A percentile compares a stretch with the other conserved stretches of the same genome.
These are phyloP conservation scores for Flaveria trinervia DNA, from an alignment of 129 eudicot species.

Conservation along the genomic window DNA sequence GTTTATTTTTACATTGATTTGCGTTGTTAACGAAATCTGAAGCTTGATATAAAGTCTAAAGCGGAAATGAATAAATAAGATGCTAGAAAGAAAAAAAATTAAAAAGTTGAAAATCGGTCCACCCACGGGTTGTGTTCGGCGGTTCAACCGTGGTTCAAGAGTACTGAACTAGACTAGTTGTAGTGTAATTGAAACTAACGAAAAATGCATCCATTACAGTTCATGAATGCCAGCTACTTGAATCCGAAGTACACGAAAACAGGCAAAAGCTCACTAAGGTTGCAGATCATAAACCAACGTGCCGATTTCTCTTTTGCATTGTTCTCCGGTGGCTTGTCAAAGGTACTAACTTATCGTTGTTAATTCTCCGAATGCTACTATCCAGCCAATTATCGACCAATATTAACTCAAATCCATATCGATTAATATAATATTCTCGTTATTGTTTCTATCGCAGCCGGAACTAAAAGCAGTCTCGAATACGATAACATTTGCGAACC, in stretches of 20 bases:
- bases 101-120: too few species aligned
- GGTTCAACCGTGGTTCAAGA: too few species aligned
- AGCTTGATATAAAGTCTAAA: too few species aligned
- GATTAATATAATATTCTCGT: too few species aligned
- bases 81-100: too few species aligned
- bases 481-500: slow-evolving; percentile 55
- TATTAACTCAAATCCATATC: too few species aligned
- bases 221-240: slow-evolving; percentile 52
- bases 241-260: slow-evolving; percentile 49
- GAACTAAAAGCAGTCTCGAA: slow-evolving; percentile 62
- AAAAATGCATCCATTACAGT: slow-evolving; percentile 34
- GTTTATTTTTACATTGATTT: too few species aligned
- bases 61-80: too few species aligned
- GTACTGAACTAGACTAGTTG: not conserved
- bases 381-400: not conserved
- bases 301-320: slow-evolving; percentile 74
- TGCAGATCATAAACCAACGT: slow-evolving; percentile 78
- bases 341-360: slow-evolving; percentile 33
- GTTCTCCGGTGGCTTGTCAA: slow-evolving; percentile 70
- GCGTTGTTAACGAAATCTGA: too few species aligned
- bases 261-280: slow-evolving; percentile 53
- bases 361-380: not conserved
- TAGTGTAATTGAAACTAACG: not conserved
- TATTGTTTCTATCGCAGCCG: slow-evolving; percentile 48
- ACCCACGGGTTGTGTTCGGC: too few species aligned